These are phyloP conservation scores for Tricladium varicosporioides DNA, from an alignment of 2,329 filamentous ascomycete genomes.

Conservation along the genomic window DNA sequence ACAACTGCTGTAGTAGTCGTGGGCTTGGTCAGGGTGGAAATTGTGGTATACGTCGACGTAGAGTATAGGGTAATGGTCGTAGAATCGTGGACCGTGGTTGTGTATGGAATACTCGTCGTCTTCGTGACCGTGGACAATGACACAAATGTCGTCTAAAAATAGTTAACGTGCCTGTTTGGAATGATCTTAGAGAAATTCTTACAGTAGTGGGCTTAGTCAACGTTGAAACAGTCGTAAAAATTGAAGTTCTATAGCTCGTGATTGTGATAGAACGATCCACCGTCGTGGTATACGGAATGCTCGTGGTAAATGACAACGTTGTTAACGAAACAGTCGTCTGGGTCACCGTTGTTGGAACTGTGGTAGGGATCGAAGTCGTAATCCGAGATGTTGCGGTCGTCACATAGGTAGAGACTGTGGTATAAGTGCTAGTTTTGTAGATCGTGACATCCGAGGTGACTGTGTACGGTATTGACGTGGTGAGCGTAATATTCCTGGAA, in stretches of 20 bases:
- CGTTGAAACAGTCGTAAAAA: background rate
- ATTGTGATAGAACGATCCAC: background rate
- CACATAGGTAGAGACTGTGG: constrained; percentile 13
- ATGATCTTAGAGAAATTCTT: background rate
- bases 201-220: background rate
- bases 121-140: background rate
- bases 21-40: background rate
- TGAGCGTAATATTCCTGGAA: constrained; percentile 9
- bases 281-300: background rate
- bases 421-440: constrained; percentile 18
- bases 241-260: background rate
- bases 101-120: background rate
- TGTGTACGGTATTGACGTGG: constrained; percentile 9
- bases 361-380: background rate
- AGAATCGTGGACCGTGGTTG: background rate
- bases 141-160: background rate
- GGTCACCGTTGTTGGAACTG: constrained; percentile 2
- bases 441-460: constrained; percentile 3
- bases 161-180: background rate
- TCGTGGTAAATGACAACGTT: background rate
- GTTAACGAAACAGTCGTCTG: background rate
- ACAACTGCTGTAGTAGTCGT: background rate
- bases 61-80: background rate
- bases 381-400: background rate
- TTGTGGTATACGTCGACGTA: background rate